Percentiles rank a stretch among this genome's conserved stretches.
Evolutionary conservation across 495 filamentous ascomycete genomes (phyloP).

Genomic region (Hypoxylon rickii): DNA sequence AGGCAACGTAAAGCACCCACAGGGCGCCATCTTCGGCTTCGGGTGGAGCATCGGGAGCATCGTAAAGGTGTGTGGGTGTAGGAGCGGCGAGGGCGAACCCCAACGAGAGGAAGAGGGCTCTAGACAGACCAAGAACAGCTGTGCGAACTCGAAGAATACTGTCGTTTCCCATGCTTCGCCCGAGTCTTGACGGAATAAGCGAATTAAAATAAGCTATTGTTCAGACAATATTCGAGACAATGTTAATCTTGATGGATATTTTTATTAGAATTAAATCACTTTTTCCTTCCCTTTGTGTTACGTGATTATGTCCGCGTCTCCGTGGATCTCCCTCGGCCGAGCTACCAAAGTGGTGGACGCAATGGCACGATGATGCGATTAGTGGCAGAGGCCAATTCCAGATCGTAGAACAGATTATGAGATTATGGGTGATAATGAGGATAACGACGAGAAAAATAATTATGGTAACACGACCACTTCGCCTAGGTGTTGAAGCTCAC

Average conservation of each 20-base stretch:
- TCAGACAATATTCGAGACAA: neutral
- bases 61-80: constrained; percentile 24
- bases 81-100: constrained; percentile 43
- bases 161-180: constrained; percentile 36
- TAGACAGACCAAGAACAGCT: constrained; percentile 45
- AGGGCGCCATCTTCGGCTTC: constrained; percentile 47
- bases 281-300: neutral
- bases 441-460: too few species aligned
- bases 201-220: neutral
- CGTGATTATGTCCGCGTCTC: neutral
- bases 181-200: neutral
- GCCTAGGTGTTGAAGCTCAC: too few species aligned
- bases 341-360: neutral
- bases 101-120: constrained; percentile 44
- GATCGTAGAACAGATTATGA: too few species aligned
- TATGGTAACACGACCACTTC: too few species aligned
- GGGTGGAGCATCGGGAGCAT: constrained; percentile 37
- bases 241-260: neutral
- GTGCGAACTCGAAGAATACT: constrained; percentile 45
- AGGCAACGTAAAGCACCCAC: constrained; percentile 51
- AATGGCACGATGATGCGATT: neutral
- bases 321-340: neutral
- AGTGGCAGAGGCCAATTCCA: neutral
- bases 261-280: too few species aligned
- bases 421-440: too few species aligned